Conservation (phyloP, 768 basidiomycete genomes). For the Agaricus blazei region DNA sequence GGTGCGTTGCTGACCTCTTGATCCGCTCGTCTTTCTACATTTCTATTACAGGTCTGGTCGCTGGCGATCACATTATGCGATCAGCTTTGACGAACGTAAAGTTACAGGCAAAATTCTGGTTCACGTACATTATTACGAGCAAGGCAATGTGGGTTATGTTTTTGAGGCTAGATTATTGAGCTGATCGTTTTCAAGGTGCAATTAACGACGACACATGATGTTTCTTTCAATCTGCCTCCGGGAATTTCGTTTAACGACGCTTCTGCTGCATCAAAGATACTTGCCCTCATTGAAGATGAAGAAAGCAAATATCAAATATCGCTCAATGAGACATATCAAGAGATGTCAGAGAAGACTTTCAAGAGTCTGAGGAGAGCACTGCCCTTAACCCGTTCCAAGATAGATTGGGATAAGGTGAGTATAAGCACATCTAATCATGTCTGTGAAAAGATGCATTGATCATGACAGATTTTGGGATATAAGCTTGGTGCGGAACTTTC, state of each 20-base stretch:
- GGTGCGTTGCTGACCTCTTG: slow-evolving; percentile 40
- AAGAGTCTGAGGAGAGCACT: slow-evolving; percentile 85
- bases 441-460: not conserved
- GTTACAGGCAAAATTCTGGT: slow-evolving; percentile 72
- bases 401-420: slow-evolving; percentile 92
- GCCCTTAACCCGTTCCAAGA: slow-evolving; percentile 87
- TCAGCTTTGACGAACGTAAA: slow-evolving; percentile 60
- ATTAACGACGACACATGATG: slow-evolving; percentile 68
- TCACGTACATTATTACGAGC: slow-evolving; percentile 96
- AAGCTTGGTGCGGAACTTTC: slow-evolving; percentile 75
- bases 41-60: slow-evolving; percentile 71
- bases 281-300: slow-evolving; percentile 79
- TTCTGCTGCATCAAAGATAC: slow-evolving; percentile 60
- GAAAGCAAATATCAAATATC: slow-evolving; percentile 76
- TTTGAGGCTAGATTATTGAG: not conserved
- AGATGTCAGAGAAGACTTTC: slow-evolving; percentile 93
- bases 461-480: slow-evolving; percentile 44
- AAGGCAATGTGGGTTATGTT: slow-evolving; percentile 70
- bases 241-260: slow-evolving; percentile 48
- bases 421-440: not conserved
- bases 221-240: slow-evolving; percentile 60
- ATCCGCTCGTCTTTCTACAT: not conserved
- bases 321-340: slow-evolving; percentile 77
- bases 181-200: slow-evolving; percentile 61
- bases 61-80: slow-evolving; percentile 85